Conservation (phyloP, 371 early-diverging fungal species). For the Apophysomyces elegans region DNA sequence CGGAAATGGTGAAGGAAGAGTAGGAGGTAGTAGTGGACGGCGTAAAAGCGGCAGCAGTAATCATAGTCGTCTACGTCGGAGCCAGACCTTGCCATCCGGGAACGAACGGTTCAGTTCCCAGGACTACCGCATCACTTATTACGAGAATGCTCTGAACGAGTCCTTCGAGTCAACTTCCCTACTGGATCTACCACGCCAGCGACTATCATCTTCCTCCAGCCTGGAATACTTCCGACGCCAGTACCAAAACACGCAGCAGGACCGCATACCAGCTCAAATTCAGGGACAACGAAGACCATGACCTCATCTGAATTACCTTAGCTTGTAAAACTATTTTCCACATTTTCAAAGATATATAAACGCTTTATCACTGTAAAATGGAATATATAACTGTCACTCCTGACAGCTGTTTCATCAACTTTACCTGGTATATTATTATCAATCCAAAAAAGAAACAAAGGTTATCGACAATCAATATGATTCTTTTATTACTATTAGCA, state of each 20-base stretch:
- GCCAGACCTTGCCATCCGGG: slow-evolving; percentile 91
- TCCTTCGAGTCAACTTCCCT: background rate
- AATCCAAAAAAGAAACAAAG: no score
- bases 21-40: background rate
- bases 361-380: no score
- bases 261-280: background rate
- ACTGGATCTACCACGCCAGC: background rate
- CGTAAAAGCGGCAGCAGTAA: slow-evolving; percentile 83
- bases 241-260: background rate
- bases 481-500: no score
- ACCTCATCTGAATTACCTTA: background rate
- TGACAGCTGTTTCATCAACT: no score
- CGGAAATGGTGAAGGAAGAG: background rate
- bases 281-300: background rate
- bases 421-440: no score
- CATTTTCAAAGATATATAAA: no score
- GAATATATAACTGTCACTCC: no score
- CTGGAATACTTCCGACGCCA: slow-evolving; percentile 1
- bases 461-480: no score
- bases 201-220: background rate
- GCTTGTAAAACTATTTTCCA: background rate
- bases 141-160: background rate
- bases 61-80: slow-evolving; percentile 86
- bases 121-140: background rate
- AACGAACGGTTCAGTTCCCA: slow-evolving; percentile 58